These are phyloP conservation scores for Phytophthora hybrid DNA, from an alignment of 352 stramenopile species.

Conservation along the genomic window DNA sequence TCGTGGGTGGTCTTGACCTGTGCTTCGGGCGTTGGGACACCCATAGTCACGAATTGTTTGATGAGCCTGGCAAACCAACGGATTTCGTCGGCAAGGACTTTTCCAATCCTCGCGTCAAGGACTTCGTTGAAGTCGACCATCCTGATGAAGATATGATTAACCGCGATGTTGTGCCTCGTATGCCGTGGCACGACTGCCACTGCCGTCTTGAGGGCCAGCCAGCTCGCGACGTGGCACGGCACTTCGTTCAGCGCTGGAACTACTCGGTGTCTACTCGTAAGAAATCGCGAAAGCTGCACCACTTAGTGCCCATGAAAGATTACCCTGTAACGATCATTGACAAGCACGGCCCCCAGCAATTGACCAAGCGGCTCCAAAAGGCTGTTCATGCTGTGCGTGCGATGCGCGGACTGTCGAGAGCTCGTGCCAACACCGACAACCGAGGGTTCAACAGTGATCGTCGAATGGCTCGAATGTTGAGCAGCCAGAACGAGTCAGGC, in stretches of 20 bases:
- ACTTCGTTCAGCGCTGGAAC: slow-evolving; percentile 92
- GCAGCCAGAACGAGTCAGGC: slow-evolving; percentile 37
- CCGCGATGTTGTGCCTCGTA: slow-evolving; percentile 69
- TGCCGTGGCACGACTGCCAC: slow-evolving; percentile 91
- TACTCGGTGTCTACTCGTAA: slow-evolving; percentile 85
- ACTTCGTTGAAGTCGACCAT: slow-evolving; percentile 82
- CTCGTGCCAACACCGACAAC: slow-evolving; percentile 38
- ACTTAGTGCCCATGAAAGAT: slow-evolving; percentile 83
- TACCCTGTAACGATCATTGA: slow-evolving; percentile 49
- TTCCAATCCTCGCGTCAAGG: slow-evolving; percentile 86
- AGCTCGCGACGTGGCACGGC: slow-evolving; percentile 80
- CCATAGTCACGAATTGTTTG: slow-evolving; percentile 69
- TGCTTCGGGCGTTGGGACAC: slow-evolving; percentile 92
- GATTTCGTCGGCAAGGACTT: slow-evolving; percentile 88
- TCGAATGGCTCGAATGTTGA: slow-evolving; percentile 45
- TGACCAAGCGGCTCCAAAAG: slow-evolving; percentile 69
- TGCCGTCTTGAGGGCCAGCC: slow-evolving; percentile 82
- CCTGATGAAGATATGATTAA: slow-evolving; percentile 85
- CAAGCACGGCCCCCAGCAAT: slow-evolving; percentile 46
- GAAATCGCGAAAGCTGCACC: slow-evolving; percentile 78
- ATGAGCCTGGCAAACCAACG: slow-evolving; percentile 53
- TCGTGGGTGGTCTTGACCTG: slow-evolving; percentile 91
- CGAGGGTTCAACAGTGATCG: slow-evolving; percentile 57
- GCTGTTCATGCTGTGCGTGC: slow-evolving; percentile 71
- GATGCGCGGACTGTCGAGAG: slow-evolving; percentile 42